Conservation (phyloP, 2,329 filamentous ascomycete species). For the Talaromyces sp. region DNA sequence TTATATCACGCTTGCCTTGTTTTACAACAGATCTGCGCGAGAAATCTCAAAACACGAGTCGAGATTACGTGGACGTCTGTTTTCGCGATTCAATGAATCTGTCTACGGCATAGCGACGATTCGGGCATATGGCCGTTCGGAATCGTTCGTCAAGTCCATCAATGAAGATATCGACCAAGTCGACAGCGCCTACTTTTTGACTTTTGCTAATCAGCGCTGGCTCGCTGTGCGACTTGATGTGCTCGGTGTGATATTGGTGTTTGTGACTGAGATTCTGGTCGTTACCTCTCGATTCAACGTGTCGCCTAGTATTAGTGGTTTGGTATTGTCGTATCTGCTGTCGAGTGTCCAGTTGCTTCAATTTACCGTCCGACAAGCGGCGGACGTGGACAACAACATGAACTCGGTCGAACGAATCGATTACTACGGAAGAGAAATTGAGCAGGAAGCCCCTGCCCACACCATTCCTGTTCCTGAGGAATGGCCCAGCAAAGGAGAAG, state of each 20-base stretch:
- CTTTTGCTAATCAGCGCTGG: constrained; percentile 95
- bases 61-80: constrained; percentile 66
- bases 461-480: constrained; percentile 27
- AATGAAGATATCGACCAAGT: constrained; percentile 76
- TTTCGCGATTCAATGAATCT: constrained; percentile 82
- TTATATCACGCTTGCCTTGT: constrained; percentile 74
- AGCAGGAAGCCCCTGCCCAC: constrained; percentile 44
- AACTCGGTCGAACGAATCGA: constrained; percentile 64
- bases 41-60: constrained; percentile 88
- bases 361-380: constrained; percentile 88
- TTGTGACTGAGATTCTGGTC: constrained; percentile 83
- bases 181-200: constrained; percentile 91
- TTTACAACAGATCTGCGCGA: constrained; percentile 80
- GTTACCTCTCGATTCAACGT: constrained; percentile 57
- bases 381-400: constrained; percentile 83
- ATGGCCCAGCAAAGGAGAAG: constrained; percentile 27
- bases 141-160: constrained; percentile 69
- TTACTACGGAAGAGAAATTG: constrained; percentile 70
- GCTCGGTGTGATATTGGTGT: constrained; percentile 80
- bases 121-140: constrained; percentile 78
- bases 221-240: constrained; percentile 78
- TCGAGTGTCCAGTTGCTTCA: constrained; percentile 94
- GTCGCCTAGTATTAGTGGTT: constrained; percentile 73
- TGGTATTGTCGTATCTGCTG: constrained; percentile 91
- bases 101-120: constrained; percentile 75